Base-by-base conservation (phyloP, 306 rosid species). In the Lathyrus tuberosus region DNA sequence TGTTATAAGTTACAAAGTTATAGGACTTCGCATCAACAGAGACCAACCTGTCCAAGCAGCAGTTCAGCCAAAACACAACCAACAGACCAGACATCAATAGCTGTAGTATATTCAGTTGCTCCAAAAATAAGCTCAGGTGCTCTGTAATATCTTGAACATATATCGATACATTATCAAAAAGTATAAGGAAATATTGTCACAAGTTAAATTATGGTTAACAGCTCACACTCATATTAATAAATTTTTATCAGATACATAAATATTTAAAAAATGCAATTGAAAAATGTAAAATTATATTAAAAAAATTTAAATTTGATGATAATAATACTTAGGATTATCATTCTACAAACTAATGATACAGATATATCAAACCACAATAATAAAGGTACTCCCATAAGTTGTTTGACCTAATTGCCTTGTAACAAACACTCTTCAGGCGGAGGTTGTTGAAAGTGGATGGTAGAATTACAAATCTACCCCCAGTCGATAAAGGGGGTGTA, bases 101-200 rank as follows among this genome's bases (percentile, higher is more conserved):
- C 98, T 14, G 93, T 65, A 54, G 93, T 90, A 78, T 93, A 93
- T 76, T 93, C 98, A 46, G 98, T 93, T 71, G 98, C 98, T 80
- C 98, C 98, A 86, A 93, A 93, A 75, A 93, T 93, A 59, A 93
- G 96, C 84, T 93, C 98, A 4, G 98, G 98, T 65, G 98, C 98
- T 81, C 98, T 84, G 24, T 93, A 93, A 56, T 93, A 93, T 80
- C 98, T 88, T 60, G 98, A 93, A 76, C 98, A 93, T 69, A 93
- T 93, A 63, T 93, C 1, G 98, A 93, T 78, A 93, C 90, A 71
- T 93, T 93, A 24, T 24, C 2, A 24, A 24, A 24, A 3, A 24
- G 3, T 24, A 24, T 3, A 24, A 24, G 26, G 3, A 24, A 24
- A 24, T 24, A 24, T 24, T 24, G 26, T 24, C 26, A 24, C 26